Evolutionary conservation across 441 rosid genomes (phyloP).

Genomic region (Theobroma grandiflorum): DNA sequence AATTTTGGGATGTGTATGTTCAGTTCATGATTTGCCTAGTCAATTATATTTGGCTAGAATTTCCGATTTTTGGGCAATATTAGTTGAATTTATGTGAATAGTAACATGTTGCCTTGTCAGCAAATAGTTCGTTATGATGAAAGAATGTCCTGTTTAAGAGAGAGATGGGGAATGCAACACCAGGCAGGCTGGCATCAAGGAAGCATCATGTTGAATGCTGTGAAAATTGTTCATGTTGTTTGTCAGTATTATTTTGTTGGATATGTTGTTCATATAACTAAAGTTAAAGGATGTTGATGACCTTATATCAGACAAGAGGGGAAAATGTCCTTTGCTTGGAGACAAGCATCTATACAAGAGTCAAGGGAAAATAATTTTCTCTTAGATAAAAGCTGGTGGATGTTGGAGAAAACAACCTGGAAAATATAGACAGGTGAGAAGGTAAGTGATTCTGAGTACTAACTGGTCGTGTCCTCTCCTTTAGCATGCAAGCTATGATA

Average conservation of each 20-base stretch:
- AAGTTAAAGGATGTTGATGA: background rate
- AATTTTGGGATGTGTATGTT: background rate
- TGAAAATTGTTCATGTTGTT: background rate
- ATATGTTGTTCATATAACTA: background rate
- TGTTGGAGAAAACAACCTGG: slow-evolving; percentile 20
- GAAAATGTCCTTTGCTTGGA: background rate
- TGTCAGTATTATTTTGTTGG: background rate
- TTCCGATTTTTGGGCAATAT: background rate
- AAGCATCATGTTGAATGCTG: background rate
- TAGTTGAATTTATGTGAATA: background rate
- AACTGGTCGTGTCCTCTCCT: background rate
- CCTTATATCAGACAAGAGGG: background rate
- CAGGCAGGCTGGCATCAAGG: background rate
- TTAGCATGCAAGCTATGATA: slow-evolving; percentile 20
- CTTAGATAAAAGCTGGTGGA: slow-evolving; percentile 21
- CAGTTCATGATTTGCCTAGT: background rate
- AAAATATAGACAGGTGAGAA: background rate
- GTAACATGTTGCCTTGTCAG: background rate
- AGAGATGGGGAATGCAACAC: background rate
- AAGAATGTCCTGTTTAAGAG: background rate
- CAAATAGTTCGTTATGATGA: background rate
- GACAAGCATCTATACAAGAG: slow-evolving; percentile 17
- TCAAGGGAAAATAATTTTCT: background rate
- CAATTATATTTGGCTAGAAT: background rate
- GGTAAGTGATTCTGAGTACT: background rate